These are phyloP conservation scores for Talaromyces albobiverticillius DNA, from an alignment of 2,329 filamentous ascomycete species.

Conservation along the genomic window DNA sequence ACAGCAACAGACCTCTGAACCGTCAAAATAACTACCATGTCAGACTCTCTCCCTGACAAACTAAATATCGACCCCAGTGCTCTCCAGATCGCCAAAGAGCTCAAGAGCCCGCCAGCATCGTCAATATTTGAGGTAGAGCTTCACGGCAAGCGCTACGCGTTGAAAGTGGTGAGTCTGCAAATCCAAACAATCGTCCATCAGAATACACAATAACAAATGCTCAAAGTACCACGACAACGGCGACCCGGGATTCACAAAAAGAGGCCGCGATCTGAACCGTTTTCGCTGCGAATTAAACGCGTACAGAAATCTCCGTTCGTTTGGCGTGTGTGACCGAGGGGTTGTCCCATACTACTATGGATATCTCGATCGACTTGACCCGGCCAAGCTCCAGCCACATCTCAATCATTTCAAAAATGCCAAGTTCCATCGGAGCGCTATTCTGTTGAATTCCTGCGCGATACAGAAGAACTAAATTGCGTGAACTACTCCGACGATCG, in stretches of 20 bases:
- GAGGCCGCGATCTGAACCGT: constrained; percentile 24
- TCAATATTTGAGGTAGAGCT: constrained; percentile 19
- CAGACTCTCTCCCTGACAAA: too few relatives aligned
- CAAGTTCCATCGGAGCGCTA: constrained; percentile 9
- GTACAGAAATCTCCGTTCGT: constrained; percentile 19
- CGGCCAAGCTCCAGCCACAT: constrained; percentile 17
- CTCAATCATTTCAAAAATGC: constrained; percentile 20
- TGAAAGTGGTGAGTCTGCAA: constrained; percentile 16
- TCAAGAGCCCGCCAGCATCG: too few relatives aligned
- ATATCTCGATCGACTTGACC: constrained; percentile 22
- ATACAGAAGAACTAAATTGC: constrained; percentile 19
- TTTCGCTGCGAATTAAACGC: constrained; percentile 24
- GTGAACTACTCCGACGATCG: constrained; percentile 20
- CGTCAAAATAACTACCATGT: too few relatives aligned
- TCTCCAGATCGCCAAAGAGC: too few relatives aligned
- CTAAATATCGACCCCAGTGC: too few relatives aligned
- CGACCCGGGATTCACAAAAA: constrained; percentile 21
- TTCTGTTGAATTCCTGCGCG: constrained; percentile 19
- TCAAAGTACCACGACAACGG: constrained; percentile 24
- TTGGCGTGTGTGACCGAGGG: constrained; percentile 18
- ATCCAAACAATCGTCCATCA: too few relatives aligned
- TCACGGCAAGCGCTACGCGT: constrained; percentile 16
- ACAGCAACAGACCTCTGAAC: too few relatives aligned
- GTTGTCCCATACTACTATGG: constrained; percentile 24
- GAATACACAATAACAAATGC: too few relatives aligned